phyloP scores from a whole-genome alignment of 305 asterid species.

The Euphrasia arctica region DNA sequence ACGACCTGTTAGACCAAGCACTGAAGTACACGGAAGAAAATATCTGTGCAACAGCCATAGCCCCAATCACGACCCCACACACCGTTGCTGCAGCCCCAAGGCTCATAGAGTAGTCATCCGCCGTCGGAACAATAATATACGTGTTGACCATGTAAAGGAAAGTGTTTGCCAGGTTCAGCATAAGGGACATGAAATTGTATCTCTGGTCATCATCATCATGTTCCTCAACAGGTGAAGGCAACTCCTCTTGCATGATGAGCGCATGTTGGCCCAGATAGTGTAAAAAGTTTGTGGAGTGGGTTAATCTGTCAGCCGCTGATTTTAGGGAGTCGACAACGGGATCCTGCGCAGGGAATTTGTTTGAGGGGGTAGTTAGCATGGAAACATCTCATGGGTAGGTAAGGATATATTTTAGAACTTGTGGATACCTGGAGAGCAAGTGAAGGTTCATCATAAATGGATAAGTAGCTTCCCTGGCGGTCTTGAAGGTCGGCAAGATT shows the following conservation, averaged over 20 bases:
- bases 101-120: constrained; percentile 95
- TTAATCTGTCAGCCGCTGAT: constrained; percentile 81
- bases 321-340: constrained; percentile 76
- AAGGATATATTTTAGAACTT: background rate
- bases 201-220: constrained; percentile 58
- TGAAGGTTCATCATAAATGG: constrained; percentile 92
- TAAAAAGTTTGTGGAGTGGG: constrained; percentile 84
- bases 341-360: constrained; percentile 58
- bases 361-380: constrained; percentile 23
- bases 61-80: constrained; percentile 92
- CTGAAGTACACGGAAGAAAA: constrained; percentile 98
- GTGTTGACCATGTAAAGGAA: constrained; percentile 98
- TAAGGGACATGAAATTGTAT: constrained; percentile 91
- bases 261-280: constrained; percentile 94
- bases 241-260: constrained; percentile 93
- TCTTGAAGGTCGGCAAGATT: constrained; percentile 96
- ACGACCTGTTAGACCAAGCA: constrained; percentile 97
- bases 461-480: constrained; percentile 92
- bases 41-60: constrained; percentile 99
- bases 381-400: background rate
- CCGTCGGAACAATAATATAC: constrained; percentile 94
- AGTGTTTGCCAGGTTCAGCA: constrained; percentile 90
- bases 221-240: constrained; percentile 67
- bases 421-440: constrained; percentile 73
- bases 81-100: constrained; percentile 99